phyloP scores from a whole-genome alignment of 768 basidiomycete genomes.

The Boletus tomentosulus region DNA sequence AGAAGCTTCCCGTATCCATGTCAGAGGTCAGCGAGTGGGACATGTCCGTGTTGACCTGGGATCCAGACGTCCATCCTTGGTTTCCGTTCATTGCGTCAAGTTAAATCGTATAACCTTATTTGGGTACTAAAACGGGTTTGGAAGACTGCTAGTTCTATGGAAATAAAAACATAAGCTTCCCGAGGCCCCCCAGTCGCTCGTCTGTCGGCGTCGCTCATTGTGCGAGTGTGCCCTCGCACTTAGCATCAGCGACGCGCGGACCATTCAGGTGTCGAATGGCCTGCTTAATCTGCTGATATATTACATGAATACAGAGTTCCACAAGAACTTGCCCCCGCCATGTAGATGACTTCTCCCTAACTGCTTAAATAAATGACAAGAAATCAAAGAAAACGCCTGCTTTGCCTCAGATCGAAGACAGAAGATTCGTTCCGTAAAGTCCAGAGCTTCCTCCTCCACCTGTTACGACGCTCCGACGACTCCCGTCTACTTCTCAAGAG shows the following conservation, averaged over 20 bases:
- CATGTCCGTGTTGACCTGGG: conserved; percentile 42
- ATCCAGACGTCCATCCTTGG: conserved; percentile 47
- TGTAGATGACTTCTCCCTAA: too few species aligned
- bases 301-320: too few species aligned
- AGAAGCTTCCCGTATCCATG: conserved; percentile 35
- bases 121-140: not conserved
- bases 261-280: too few species aligned
- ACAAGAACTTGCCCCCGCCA: too few species aligned
- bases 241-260: too few species aligned
- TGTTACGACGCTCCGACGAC: conserved; percentile 11
- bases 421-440: conserved; percentile 4
- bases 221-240: too few species aligned
- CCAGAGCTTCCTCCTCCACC: conserved; percentile 25
- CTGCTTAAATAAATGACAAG: too few species aligned
- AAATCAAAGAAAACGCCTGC: too few species aligned
- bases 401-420: conserved; percentile 1
- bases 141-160: not conserved
- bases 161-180: too few species aligned
- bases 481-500: conserved; percentile 12
- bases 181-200: too few species aligned
- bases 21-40: conserved; percentile 37
- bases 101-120: not conserved
- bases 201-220: too few species aligned
- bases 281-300: too few species aligned
- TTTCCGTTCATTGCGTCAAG: conserved; percentile 37